A percentile compares a stretch with the other conserved stretches of the same genome.
Evolutionary conservation across 2,329 filamentous ascomycete genomes (phyloP).

Genomic region (Diaporthe sp.): DNA sequence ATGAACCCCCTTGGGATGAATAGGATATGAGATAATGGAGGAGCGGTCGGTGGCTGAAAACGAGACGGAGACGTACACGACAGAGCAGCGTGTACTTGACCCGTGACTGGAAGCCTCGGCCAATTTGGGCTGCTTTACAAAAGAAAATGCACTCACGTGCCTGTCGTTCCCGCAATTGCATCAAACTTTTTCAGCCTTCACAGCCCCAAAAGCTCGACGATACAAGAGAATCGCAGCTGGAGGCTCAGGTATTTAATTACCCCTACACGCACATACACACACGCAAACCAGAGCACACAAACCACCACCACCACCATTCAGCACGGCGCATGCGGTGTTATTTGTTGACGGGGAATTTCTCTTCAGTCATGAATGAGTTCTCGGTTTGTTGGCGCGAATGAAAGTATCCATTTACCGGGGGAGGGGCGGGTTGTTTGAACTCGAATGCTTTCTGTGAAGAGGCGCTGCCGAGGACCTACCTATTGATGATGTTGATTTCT

Average conservation of each 20-base stretch:
- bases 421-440: no score
- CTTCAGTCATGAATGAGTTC: neutral
- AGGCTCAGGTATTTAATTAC: neutral
- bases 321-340: neutral
- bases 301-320: neutral
- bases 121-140: neutral
- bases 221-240: neutral
- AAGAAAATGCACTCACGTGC: conserved; percentile 31
- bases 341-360: neutral
- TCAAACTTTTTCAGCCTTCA: neutral
- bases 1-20: conserved; percentile 71
- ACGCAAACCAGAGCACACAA: neutral
- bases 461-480: neutral
- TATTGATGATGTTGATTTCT: neutral
- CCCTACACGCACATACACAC: neutral
- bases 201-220: neutral
- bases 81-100: conserved; percentile 18
- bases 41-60: conserved; percentile 30
- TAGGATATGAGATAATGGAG: conserved; percentile 56
- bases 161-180: conserved; percentile 17
- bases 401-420: no score
- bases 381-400: neutral
- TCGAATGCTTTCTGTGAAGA: no score
- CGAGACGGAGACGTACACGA: conserved; percentile 29
- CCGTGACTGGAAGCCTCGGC: neutral